Base-by-base conservation (phyloP, 1,139 yeast species). In the Taphrina pruni region DNA sequence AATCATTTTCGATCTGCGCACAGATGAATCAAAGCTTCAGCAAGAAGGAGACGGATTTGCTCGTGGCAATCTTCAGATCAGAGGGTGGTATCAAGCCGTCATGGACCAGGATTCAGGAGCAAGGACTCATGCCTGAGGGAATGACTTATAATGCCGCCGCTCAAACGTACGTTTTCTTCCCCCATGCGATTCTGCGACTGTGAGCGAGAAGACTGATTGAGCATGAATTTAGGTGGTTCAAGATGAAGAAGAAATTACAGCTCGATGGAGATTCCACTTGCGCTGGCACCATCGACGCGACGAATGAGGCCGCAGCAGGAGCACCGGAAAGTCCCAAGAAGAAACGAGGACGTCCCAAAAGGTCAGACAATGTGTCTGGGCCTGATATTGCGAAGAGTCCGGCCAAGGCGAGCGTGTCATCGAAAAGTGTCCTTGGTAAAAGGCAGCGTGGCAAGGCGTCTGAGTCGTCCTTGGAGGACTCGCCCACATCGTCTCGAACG, bases 51-150 rank as follows among this genome's bases (percentile, higher is more conserved):
- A 6, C 35, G 26, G 57, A 54, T 6, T 35, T 54, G 20, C 43
- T 54, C 43, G 26, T 54, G 20, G 57, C 57, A 12, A 54, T 54
- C 2, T 38, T 54, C 57, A 54, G 35, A 17, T 35, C 43, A 32
- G 12, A 26, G 20, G 57, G 57, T 2, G 43, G 21, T 14, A 54
- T 38, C 12, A 54, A 54, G 35, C 57, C 57, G 5, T 54, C 57
- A 12, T 54, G 57, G 57, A 54, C 57, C 6, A 54, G 17, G 43
- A 54, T 54, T 35, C 57, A 54, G 35, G 57, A 54, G 26, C n/a
- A 12, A 17, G 57, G 57, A 14, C 35, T 54, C 26, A 54, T 54
- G 57, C 57, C 57, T 12, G 57, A 54, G 14, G 57, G 57, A 35
- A 54, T 54, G 57, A 54, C 57, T 12, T 38, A 35, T 17, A 54